These are phyloP conservation scores for Blepharisma stoltei DNA, from an alignment of 73 alveolate species.

Conservation along the genomic window DNA sequence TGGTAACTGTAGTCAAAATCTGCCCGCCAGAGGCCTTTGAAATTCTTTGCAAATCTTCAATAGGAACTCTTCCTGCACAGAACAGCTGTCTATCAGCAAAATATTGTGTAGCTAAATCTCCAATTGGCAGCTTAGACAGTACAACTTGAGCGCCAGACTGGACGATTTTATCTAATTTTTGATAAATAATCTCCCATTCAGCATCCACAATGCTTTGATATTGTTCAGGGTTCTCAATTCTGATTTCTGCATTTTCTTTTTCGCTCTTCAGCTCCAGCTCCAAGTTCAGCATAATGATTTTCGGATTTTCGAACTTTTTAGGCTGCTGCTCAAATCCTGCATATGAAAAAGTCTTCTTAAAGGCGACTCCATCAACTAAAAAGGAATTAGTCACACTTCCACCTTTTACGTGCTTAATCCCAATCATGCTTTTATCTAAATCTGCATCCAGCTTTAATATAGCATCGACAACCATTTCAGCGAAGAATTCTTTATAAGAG, in stretches of 20 bases:
- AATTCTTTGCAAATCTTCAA: constrained; percentile 88
- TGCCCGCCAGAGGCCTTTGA: constrained; percentile 93
- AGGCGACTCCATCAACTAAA: constrained; percentile 95
- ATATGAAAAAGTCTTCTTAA: constrained; percentile 93
- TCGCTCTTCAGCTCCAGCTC: constrained; percentile 96
- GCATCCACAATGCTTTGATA: constrained; percentile 96
- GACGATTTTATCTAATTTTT: constrained; percentile 85
- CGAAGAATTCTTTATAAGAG: constrained; percentile 89
- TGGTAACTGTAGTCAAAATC: constrained; percentile 88
- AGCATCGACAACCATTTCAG: constrained; percentile 96
- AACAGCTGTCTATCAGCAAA: constrained; percentile 90
- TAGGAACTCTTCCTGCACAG: constrained; percentile 94
- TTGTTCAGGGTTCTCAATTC: constrained; percentile 93
- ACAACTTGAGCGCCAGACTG: constrained; percentile 91
- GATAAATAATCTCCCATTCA: constrained; percentile 96
- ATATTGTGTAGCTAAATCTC: constrained; percentile 94
- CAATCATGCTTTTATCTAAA: constrained; percentile 69
- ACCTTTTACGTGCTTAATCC: constrained; percentile 90
- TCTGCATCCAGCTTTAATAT: constrained; percentile 85
- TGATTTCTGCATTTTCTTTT: constrained; percentile 90
- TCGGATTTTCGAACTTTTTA: constrained; percentile 88
- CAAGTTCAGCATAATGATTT: constrained; percentile 79
- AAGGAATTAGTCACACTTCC: constrained; percentile 85
- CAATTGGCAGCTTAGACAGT: constrained; percentile 94
- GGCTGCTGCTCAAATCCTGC: constrained; percentile 99